Base-by-base conservation (phyloP, 2,329 filamentous ascomycete species). In the Alternaria triticimaculans region DNA sequence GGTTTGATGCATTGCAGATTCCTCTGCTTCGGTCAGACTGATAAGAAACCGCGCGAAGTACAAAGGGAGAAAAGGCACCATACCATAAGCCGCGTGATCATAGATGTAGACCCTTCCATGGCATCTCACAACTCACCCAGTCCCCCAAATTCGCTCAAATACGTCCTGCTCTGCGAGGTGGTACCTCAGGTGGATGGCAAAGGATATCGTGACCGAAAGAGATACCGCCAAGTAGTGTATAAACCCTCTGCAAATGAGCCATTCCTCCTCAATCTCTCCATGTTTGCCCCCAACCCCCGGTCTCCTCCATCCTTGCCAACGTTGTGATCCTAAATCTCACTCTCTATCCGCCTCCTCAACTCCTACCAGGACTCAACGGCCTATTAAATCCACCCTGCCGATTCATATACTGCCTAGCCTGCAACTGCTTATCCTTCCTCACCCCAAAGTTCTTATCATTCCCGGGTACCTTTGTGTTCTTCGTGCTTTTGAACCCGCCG, bases 331-430 rank as follows among this genome's bases (percentile, higher is more conserved):
- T 26, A 26, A 26, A 10, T 37, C 23, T 15, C 21, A n/a, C n/a
- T n/a, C n/a, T n/a, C n/a, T n/a, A n/a, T n/a, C n/a, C n/a, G n/a
- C n/a, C n/a, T n/a, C n/a, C 37, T 73, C 69, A 73, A 7, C 60
- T 65, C 48, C 69, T 64, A 11, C 69, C 62, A 8, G 80, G 80
- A 44, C 90, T 92, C 56, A 94, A 82, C 49, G 92, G 92, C 72
- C 92, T 82, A 78, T 95, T 96, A 84, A 96, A 96, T 6, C 92
- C 92, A 60, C 92, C 92, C 55, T 89, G 85, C 60, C 92, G 87
- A 76, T 96, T 96, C 89, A 99, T 99, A 81, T 99, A 99, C 87
- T 99, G 96, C 72, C 96, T 87, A 77, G 97, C 98, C 84, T 96
- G 88, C 14, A 90, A 92, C 88, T 93, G 94, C 88, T 97, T 97